These are phyloP conservation scores for Reutealis trisperma DNA, from an alignment of 345 rosid species.

Conservation along the genomic window DNA sequence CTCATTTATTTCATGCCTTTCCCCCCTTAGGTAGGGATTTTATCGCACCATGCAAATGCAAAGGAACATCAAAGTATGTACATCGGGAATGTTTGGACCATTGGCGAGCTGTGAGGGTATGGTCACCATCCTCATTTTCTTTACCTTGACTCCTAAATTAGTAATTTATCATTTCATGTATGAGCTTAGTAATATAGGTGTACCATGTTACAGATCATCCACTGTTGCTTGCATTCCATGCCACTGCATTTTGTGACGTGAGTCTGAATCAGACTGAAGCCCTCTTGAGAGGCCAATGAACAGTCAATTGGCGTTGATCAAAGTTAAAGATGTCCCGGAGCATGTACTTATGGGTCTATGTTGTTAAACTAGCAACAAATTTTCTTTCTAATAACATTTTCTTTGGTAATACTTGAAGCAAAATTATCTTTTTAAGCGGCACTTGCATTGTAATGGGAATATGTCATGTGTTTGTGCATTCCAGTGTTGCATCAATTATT, in stretches of 20 bases:
- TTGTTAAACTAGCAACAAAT: neutral
- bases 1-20: neutral
- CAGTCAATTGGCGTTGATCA: neutral
- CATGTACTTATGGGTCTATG: neutral
- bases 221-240: neutral
- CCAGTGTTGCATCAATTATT: neutral
- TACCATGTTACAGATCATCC: neutral
- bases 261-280: neutral
- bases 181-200: slow-evolving; percentile 2
- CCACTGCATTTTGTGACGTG: neutral
- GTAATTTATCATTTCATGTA: neutral
- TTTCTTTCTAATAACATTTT: neutral
- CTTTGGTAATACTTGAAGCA: neutral
- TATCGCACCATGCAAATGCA: slow-evolving; percentile 98
- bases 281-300: neutral
- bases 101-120: slow-evolving; percentile 95
- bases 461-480: neutral
- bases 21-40: slow-evolving; percentile 86
- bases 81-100: slow-evolving; percentile 98
- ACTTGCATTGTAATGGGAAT: neutral
- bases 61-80: slow-evolving; percentile 96
- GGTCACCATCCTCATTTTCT: neutral
- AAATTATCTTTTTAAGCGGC: neutral
- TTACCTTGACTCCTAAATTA: neutral
- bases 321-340: neutral